A percentile compares a stretch with the other conserved stretches of the same genome.
Evolutionary conservation across 345 rosid genomes (phyloP).

Genomic region (Aegle marmelos): DNA sequence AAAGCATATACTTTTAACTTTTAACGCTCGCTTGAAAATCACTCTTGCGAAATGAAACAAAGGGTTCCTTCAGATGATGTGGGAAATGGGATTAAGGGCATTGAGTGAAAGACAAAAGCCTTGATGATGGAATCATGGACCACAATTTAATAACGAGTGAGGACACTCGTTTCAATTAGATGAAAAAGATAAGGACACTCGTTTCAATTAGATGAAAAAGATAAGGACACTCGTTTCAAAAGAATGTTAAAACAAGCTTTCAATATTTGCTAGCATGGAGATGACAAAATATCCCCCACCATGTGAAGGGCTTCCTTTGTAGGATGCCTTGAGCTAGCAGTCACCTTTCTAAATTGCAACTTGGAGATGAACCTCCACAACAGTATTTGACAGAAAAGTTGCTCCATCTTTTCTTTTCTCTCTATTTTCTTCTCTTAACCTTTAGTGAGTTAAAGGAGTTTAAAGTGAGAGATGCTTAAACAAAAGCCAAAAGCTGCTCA

Average conservation of each 20-base stretch:
- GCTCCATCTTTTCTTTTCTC: not conserved
- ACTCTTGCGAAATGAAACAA: not conserved
- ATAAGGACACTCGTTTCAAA: slow-evolving; percentile 5
- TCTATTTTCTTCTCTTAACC: not conserved
- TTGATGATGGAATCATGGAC: slow-evolving; percentile 21
- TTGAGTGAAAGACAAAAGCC: slow-evolving; percentile 5
- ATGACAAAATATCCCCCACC: slow-evolving; percentile 28
- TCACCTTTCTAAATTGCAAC: slow-evolving; percentile 25
- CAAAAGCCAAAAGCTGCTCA: slow-evolving; percentile 25
- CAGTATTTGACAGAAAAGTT: slow-evolving; percentile 16
- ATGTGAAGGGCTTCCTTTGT: slow-evolving; percentile 29
- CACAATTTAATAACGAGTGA: slow-evolving; percentile 11
- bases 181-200: slow-evolving; percentile 10
- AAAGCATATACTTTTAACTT: not conserved
- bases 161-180: slow-evolving; percentile 16
- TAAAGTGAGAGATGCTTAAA: slow-evolving; percentile 15
- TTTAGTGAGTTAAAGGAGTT: not conserved
- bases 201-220: slow-evolving; percentile 18
- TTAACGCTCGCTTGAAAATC: not conserved
- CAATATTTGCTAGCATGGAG: slow-evolving; percentile 6
- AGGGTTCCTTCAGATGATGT: not conserved
- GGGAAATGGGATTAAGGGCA: not conserved
- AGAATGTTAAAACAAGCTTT: too few species aligned
- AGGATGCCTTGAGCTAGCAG: slow-evolving; percentile 36
- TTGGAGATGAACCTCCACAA: slow-evolving; percentile 17